These are phyloP conservation scores for Malassezia nana DNA, from an alignment of 1,284 basidiomycete species.

Conservation along the genomic window DNA sequence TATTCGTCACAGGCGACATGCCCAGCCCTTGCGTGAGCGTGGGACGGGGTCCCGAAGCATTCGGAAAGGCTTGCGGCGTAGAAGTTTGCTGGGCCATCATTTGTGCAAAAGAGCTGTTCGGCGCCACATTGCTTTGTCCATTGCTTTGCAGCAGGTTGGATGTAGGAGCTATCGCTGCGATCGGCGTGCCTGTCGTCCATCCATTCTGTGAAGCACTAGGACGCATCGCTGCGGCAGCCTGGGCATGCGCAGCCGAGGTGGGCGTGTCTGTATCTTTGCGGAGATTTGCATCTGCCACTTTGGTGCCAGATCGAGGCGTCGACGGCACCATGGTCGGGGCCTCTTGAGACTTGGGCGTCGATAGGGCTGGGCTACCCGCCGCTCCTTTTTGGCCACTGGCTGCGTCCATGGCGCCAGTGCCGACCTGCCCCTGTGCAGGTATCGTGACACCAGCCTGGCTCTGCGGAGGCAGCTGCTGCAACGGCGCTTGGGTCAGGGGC, in stretches of 20 bases:
- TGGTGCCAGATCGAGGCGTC: slow-evolving; percentile 20
- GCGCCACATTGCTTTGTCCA: slow-evolving; percentile 3
- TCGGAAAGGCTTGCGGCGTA: slow-evolving; percentile 37
- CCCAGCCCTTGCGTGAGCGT: slow-evolving; percentile 40
- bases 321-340: not conserved
- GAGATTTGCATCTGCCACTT: slow-evolving; percentile 13
- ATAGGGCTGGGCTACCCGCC: not conserved
- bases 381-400: not conserved
- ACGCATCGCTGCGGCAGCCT: slow-evolving; percentile 3
- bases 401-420: not conserved
- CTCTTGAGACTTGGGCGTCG: not conserved
- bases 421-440: not conserved
- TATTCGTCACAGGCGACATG: slow-evolving; percentile 32
- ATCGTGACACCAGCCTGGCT: not conserved
- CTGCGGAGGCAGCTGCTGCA: not conserved
- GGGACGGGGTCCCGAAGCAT: slow-evolving; percentile 29
- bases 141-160: slow-evolving; percentile 8
- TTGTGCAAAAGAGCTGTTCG: slow-evolving; percentile 1
- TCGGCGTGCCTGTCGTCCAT: slow-evolving; percentile 4
- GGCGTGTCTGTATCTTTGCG: slow-evolving; percentile 8
- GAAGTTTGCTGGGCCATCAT: slow-evolving; percentile 8
- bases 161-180: slow-evolving; percentile 8
- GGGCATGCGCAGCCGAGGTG: not conserved
- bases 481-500: not conserved
- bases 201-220: slow-evolving; percentile 3